These are phyloP conservation scores for Fraxinus velutina DNA, from an alignment of 305 asterid genomes.

Conservation along the genomic window DNA sequence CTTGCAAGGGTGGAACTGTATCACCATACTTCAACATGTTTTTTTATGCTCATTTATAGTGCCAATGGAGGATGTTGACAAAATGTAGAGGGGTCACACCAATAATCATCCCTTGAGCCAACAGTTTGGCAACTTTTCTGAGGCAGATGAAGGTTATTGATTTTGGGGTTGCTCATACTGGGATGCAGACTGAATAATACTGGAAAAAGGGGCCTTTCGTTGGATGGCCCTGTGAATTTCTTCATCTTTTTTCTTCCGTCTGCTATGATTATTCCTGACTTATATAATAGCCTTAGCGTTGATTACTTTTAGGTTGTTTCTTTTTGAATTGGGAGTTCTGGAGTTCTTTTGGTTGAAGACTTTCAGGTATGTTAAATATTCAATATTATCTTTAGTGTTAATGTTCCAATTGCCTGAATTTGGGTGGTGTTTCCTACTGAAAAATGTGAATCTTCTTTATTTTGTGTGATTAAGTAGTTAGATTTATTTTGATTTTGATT, in stretches of 20 bases:
- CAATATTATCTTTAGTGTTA: neutral
- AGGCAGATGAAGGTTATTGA: conserved; percentile 52
- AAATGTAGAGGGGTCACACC: conserved; percentile 48
- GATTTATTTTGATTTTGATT: neutral
- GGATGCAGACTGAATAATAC: too few relatives aligned
- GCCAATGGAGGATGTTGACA: conserved; percentile 40
- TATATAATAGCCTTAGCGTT: too few relatives aligned
- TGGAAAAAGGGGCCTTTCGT: too few relatives aligned
- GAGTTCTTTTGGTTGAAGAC: neutral
- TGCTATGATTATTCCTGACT: too few relatives aligned
- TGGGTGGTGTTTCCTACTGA: neutral
- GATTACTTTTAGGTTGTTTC: too few relatives aligned
- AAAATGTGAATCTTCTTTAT: neutral
- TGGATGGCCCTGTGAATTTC: too few relatives aligned
- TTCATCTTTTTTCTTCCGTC: too few relatives aligned
- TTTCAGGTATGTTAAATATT: neutral
- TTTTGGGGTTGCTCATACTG: too few relatives aligned
- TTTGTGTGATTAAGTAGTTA: neutral
- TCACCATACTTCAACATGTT: conserved; percentile 11
- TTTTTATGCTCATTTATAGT: conserved; percentile 32
- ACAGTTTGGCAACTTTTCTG: conserved; percentile 68
- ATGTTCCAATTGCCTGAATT: neutral
- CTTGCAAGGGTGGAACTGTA: too few relatives aligned
- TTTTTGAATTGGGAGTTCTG: neutral
- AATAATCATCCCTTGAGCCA: conserved; percentile 55